Evolutionary conservation across 768 basidiomycete genomes (phyloP), one percentile per base, ranked within the genome.

Genomic region (Paxillus ammoniavirescens): DNA sequence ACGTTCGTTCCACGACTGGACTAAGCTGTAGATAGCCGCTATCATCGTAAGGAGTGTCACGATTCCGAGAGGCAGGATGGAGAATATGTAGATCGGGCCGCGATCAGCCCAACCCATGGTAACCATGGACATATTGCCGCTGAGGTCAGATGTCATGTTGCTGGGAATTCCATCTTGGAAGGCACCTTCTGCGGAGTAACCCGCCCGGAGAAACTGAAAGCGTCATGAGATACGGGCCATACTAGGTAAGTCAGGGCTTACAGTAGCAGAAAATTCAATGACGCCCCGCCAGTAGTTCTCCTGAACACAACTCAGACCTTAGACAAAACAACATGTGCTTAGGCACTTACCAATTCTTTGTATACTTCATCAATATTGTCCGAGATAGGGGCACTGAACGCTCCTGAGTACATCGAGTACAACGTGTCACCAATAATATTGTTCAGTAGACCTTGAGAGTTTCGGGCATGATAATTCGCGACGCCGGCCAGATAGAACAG

Each of bases 281-380:
- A 63, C 51, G 23, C 61, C 61, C 2, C 42, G 48, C 61, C 58
- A 63, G 23, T 57, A 63, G 6, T 50, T 40, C 42, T 55, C 61
- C 62, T 63, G 12, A 17, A 26, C 15, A 18, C 18, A 17, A 17
- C 8, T 21, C 21, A 21, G 21, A 21, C 21, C 21, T 21, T 3
- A 21, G 18, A 6, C 17, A 4, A 33, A 12, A 14, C 14, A 6
- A 21, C 1, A 14, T 5, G 15, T 14, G 13, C 0, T 4, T 14
- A 9, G 6, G 18, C 2, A 37, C 54, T 30, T 6, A 57, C 58
- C 37, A 56, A 5, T 40, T 59, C 50, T 9, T 7, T 4, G 14
- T 56, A 36, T 8, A 62, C 13, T 26, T 21, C 21, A 21, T 21
- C 21, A 1, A 21, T 21, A 21, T 21, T 21, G 21, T 21, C 3